Evolutionary conservation across 2,329 filamentous ascomycete species (phyloP).

Genomic region (Teratosphaeria nubilosa): DNA sequence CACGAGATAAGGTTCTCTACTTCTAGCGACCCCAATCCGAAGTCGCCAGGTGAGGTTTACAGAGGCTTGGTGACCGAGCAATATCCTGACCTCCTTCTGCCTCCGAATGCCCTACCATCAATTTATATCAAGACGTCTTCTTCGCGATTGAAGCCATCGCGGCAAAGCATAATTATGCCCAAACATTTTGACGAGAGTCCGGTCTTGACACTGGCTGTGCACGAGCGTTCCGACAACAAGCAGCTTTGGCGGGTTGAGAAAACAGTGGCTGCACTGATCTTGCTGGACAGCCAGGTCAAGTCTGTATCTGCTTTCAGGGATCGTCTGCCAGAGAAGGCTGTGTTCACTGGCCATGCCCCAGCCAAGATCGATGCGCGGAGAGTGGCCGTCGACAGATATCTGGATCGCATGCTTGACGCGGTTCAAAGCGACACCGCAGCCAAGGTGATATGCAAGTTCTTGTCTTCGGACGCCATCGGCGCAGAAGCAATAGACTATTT

Average conservation of each 20-base stretch:
- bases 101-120: slow-evolving; percentile 78
- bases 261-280: slow-evolving; percentile 68
- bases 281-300: slow-evolving; percentile 72
- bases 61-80: slow-evolving; percentile 74
- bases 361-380: slow-evolving; percentile 85
- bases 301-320: slow-evolving; percentile 57
- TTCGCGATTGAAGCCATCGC: slow-evolving; percentile 85
- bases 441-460: slow-evolving; percentile 73
- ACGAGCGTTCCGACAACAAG: slow-evolving; percentile 61
- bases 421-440: slow-evolving; percentile 68
- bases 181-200: slow-evolving; percentile 74
- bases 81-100: slow-evolving; percentile 73
- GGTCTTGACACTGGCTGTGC: slow-evolving; percentile 82
- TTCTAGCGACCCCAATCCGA: slow-evolving; percentile 15
- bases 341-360: slow-evolving; percentile 88
- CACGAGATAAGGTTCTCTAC: slow-evolving; percentile 14
- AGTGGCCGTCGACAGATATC: slow-evolving; percentile 69
- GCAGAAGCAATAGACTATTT: slow-evolving; percentile 44
- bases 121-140: slow-evolving; percentile 83
- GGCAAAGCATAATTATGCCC: slow-evolving; percentile 70
- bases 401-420: slow-evolving; percentile 75
- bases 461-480: slow-evolving; percentile 57
- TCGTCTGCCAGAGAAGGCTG: slow-evolving; percentile 68
- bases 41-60: slow-evolving; percentile 47
- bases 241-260: slow-evolving; percentile 96